Conservation (phyloP, 164 flowering plant genomes). For the Stephania yunnanensis region DNA sequence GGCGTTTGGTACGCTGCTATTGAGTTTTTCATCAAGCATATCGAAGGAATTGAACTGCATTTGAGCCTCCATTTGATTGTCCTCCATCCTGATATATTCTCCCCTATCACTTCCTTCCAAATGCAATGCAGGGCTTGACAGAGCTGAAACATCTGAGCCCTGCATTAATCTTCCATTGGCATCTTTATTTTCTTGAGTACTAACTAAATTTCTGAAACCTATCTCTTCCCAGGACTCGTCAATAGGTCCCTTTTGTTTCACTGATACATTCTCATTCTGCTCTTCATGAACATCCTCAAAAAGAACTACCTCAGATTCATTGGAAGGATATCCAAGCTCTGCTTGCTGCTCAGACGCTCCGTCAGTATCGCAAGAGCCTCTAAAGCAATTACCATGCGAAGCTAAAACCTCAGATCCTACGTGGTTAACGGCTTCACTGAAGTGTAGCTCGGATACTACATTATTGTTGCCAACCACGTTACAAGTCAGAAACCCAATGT, state of each 20-base stretch:
- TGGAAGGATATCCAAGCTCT: neutral
- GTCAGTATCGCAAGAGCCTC: neutral
- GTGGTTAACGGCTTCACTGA: neutral
- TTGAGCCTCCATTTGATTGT: slow-evolving; percentile 6
- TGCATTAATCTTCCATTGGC: slow-evolving; percentile 4
- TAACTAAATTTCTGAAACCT: slow-evolving; percentile 2
- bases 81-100: neutral
- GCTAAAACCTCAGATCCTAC: neutral
- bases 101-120: slow-evolving; percentile 12
- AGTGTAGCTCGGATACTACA: neutral
- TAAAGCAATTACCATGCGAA: neutral
- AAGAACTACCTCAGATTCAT: slow-evolving; percentile 1
- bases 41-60: slow-evolving; percentile 2
- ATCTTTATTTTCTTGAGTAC: neutral
- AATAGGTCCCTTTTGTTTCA: slow-evolving; percentile 7
- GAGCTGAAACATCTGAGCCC: neutral
- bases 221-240: slow-evolving; percentile 8
- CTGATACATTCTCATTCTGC: slow-evolving; percentile 8
- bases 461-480: neutral
- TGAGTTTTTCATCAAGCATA: neutral
- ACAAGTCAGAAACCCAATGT: neutral
- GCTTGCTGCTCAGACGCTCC: neutral
- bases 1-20: neutral
- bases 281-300: neutral
- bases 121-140: neutral